Conservation (phyloP, 2,329 filamentous ascomycete genomes). For the Rhynchosporium graminicola region DNA sequence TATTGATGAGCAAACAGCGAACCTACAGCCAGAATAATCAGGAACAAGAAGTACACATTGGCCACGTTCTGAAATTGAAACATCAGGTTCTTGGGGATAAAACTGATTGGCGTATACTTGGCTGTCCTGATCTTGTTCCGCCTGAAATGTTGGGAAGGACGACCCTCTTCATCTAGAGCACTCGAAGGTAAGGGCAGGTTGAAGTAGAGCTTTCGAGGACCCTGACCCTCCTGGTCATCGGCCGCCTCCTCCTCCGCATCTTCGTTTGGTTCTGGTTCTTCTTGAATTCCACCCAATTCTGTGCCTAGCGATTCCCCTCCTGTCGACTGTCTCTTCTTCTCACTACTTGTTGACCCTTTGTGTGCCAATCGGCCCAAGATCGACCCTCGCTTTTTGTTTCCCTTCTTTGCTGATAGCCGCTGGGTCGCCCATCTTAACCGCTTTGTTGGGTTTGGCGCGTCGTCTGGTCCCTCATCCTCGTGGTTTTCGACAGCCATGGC, state of each 20-base stretch:
- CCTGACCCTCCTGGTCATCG: constrained; percentile 43
- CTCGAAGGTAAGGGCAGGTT: constrained; percentile 77
- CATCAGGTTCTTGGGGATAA: constrained; percentile 95
- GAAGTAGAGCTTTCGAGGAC: constrained; percentile 71
- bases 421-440: constrained; percentile 96
- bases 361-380: constrained; percentile 76
- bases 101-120: constrained; percentile 94
- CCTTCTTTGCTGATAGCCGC: constrained; percentile 74
- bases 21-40: constrained; percentile 91
- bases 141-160: constrained; percentile 68
- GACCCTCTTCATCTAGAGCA: constrained; percentile 78
- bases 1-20: neutral
- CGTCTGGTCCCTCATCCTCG: constrained; percentile 40
- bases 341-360: constrained; percentile 53
- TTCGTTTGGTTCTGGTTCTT: constrained; percentile 32
- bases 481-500: constrained; percentile 27
- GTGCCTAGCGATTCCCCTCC: constrained; percentile 41
- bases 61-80: constrained; percentile 98
- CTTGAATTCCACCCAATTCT: constrained; percentile 38
- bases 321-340: constrained; percentile 66
- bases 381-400: constrained; percentile 76
- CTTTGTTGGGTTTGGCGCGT: constrained; percentile 63
- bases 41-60: constrained; percentile 97
- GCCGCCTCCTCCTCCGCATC: constrained; percentile 35
- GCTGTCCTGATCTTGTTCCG: constrained; percentile 97